A percentile compares a stretch with the other conserved stretches of the same genome.
Conservation (phyloP, 2,329 filamentous ascomycete species). For the Aplosporella prunicola region DNA sequence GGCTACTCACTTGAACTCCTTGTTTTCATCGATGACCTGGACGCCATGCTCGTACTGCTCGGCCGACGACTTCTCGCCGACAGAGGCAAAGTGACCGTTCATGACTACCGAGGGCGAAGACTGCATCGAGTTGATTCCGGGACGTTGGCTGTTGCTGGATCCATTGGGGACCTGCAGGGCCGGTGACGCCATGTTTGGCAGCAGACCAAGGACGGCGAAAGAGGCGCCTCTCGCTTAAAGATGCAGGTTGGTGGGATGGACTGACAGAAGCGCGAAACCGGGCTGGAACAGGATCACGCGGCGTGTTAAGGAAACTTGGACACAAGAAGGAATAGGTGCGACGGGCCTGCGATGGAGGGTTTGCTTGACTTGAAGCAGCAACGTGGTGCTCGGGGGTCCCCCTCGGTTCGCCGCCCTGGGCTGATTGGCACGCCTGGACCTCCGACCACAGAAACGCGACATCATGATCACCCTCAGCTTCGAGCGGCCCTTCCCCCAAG, state of each 20-base stretch:
- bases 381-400: constrained; percentile 8
- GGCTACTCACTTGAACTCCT: constrained; percentile 79
- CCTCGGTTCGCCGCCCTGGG: constrained; percentile 3
- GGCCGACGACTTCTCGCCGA: constrained; percentile 53
- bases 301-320: too few relatives aligned
- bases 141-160: constrained; percentile 8
- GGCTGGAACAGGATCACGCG: constrained; percentile 8
- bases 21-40: constrained; percentile 93
- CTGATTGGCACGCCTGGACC: too few relatives aligned
- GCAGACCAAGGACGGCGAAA: neutral
- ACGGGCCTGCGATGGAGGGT: too few relatives aligned
- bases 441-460: too few relatives aligned
- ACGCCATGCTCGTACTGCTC: constrained; percentile 83
- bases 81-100: constrained; percentile 73
- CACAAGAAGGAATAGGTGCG: too few relatives aligned
- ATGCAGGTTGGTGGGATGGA: constrained; percentile 5
- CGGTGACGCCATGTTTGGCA: constrained; percentile 8
- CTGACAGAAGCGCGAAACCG: constrained; percentile 3
- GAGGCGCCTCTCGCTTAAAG: constrained; percentile 4
- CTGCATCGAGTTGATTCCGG: constrained; percentile 15
- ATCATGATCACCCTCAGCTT: constrained; percentile 2
- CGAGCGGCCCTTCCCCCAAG: constrained; percentile 1
- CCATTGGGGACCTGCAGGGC: constrained; percentile 10
- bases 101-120: constrained; percentile 42
- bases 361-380: constrained; percentile 8